phyloP scores from a whole-genome alignment of 257 asterid genomes.

The Scutellaria baicalensis region DNA sequence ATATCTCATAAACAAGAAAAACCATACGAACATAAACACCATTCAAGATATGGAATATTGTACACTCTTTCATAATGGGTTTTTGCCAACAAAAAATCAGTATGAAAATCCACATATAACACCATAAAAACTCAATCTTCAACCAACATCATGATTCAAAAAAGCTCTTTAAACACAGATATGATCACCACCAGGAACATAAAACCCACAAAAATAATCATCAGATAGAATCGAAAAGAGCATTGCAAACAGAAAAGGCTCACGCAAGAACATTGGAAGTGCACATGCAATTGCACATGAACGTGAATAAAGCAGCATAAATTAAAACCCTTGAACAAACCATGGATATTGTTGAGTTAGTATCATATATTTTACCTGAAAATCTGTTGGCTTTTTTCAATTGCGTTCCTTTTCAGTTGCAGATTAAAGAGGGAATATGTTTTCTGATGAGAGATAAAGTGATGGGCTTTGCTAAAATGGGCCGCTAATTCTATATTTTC shows the following conservation, averaged over 20 bases:
- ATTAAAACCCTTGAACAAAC: not conserved
- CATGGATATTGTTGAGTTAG: not conserved
- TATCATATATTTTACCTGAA: conserved; percentile 12
- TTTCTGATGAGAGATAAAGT: not conserved
- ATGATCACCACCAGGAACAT: not conserved
- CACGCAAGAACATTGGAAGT: not conserved
- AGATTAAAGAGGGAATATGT: not conserved
- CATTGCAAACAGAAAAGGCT: conserved; percentile 4
- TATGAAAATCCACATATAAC: not conserved
- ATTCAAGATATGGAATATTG: not conserved
- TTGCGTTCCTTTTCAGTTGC: not conserved
- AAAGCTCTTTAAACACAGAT: conserved; percentile 4
- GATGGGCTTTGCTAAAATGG: not conserved
- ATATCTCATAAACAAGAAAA: too few relatives aligned
- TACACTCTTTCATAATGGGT: not conserved
- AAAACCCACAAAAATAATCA: not conserved
- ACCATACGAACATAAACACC: not conserved
- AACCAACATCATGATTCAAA: not conserved
- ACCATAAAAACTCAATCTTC: not conserved
- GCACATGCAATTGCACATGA: conserved; percentile 12
- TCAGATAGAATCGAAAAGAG: not conserved
- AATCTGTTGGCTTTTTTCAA: not conserved
- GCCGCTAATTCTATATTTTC: not conserved
- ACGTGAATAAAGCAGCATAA: not conserved
- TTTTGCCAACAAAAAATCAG: not conserved